Base-by-base conservation (phyloP, 805 yeast genomes). In the Cyberlindnera saturnus region DNA sequence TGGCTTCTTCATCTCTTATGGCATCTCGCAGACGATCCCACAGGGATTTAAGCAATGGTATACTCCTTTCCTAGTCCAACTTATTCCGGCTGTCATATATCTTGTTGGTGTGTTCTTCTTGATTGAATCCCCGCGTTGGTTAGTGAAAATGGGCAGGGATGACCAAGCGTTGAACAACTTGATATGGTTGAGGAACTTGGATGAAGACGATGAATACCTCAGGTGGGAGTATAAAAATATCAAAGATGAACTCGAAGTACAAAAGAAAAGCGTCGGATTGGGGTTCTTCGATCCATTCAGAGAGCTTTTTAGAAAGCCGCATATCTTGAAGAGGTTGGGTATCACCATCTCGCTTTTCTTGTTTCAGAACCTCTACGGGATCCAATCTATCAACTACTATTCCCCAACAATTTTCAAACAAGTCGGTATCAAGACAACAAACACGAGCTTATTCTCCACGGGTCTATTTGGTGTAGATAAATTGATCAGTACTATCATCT, bases 101-200 rank as follows among this genome's bases (percentile, higher is more conserved):
- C 60, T 67, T 60, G 48, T 57, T n/a, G n/a, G n/a, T n/a, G n/a
- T n/a, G n/a, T 14, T 62, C 34, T 52, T 70, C 40, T 57, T 72
- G 41, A 67, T 69, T 6, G 78, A 73, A 48, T 69, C 75, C 11
- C 77, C 76, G 3, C 58, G 77, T 40, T 71, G 70, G 64, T 60
- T 68, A 32, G 57, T 71, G 10, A 55, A 62, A 19, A 57, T 53
- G 37, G 69, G 68, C 17, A 63, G 58, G 34, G 56, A 61, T 18
- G 67, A 62, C 9, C 44, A 63, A 41, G 77, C 75, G 1, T 44
- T 61, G 8, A 52, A 55, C 32, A 65, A 60, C 34, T 54, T 75
- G 42, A 46, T 64, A 4, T 65, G 60, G 52, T 50, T 75, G 36
- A 63, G 78, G 32, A 57, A 59, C 11, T 51, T 71, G n/a, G 62